Conservation (phyloP, 768 basidiomycete genomes). For the Kwoniella sp. region DNA sequence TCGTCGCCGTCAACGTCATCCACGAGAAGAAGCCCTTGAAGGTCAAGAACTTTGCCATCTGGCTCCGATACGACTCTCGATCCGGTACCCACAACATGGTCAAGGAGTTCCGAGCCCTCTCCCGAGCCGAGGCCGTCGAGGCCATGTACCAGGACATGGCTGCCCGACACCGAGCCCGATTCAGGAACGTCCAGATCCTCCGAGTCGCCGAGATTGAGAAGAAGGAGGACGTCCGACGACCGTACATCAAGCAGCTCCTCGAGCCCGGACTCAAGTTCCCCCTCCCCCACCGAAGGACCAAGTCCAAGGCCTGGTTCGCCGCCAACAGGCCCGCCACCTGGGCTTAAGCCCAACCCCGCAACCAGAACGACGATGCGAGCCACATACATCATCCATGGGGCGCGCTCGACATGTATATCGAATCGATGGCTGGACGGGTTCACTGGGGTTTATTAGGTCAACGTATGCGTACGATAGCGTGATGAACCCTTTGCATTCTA, state of each 20-base stretch:
- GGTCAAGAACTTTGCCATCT: slow-evolving; percentile 99
- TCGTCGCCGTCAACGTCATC: slow-evolving; percentile 96
- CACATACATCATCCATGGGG: not conserved
- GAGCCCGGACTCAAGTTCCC: slow-evolving; percentile 92
- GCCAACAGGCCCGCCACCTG: slow-evolving; percentile 48
- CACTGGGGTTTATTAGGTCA: slow-evolving; percentile 2
- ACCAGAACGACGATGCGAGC: not conserved
- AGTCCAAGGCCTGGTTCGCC: slow-evolving; percentile 50
- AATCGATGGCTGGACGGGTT: slow-evolving; percentile 1
- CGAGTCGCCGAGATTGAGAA: slow-evolving; percentile 95
- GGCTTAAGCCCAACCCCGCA: slow-evolving; percentile 26
- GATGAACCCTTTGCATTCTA: slow-evolving; percentile 18
- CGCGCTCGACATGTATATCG: not conserved
- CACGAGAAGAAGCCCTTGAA: slow-evolving; percentile 95
- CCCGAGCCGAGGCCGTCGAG: slow-evolving; percentile 91
- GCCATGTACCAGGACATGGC: slow-evolving; percentile 99
- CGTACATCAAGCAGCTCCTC: slow-evolving; percentile 96
- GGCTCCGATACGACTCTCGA: slow-evolving; percentile 98
- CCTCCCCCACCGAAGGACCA: slow-evolving; percentile 65
- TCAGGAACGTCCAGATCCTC: slow-evolving; percentile 97
- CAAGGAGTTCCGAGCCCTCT: slow-evolving; percentile 79
- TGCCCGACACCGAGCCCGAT: slow-evolving; percentile 96
- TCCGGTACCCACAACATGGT: slow-evolving; percentile 93
- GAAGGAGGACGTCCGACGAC: slow-evolving; percentile 82
- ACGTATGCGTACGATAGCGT: slow-evolving; percentile 10